Conservation (phyloP, 495 filamentous ascomycete species). For the Trichoderma orchidacearum region DNA sequence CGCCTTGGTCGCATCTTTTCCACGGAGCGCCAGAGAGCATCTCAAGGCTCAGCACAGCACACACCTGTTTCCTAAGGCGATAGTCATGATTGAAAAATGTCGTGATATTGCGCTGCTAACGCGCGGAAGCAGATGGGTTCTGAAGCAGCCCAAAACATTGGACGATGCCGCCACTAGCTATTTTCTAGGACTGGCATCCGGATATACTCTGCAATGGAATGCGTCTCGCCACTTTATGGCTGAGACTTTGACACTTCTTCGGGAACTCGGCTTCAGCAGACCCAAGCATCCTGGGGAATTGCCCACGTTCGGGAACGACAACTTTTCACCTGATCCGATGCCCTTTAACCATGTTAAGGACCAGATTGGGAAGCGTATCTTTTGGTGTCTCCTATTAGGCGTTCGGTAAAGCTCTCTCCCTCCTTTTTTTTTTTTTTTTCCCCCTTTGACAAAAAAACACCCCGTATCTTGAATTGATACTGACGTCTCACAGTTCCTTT, state of each 20-base stretch:
- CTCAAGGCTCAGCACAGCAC: conserved; percentile 48
- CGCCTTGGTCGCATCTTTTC: conserved; percentile 63
- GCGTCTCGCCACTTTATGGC: conserved; percentile 55
- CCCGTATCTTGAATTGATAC: too few relatives aligned
- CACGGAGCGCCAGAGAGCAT: conserved; percentile 57
- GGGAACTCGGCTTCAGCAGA: conserved; percentile 50
- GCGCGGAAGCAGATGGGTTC: conserved; percentile 53
- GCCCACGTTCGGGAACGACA: conserved; percentile 9
- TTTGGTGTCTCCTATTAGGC: conserved; percentile 62
- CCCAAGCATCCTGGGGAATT: conserved; percentile 19
- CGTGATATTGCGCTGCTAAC: conserved; percentile 59
- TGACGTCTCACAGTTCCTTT: conserved; percentile 30
- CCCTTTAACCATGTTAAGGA: conserved; percentile 55
- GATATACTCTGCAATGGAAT: conserved; percentile 55
- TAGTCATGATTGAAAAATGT: conserved; percentile 60
- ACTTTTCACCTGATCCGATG: conserved; percentile 7
- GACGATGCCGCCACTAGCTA: conserved; percentile 83
- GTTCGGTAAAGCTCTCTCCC: conserved; percentile 27
- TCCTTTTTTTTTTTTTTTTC: not conserved
- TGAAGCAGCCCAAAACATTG: conserved; percentile 48
- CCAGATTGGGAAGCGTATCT: conserved; percentile 65
- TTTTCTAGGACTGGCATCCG: conserved; percentile 57
- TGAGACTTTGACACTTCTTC: conserved; percentile 59
- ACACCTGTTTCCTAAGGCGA: conserved; percentile 49
- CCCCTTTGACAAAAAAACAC: too few relatives aligned